Evolutionary conservation across 2,329 filamentous ascomycete genomes (phyloP).

Genomic region (Aspergillus hortae): DNA sequence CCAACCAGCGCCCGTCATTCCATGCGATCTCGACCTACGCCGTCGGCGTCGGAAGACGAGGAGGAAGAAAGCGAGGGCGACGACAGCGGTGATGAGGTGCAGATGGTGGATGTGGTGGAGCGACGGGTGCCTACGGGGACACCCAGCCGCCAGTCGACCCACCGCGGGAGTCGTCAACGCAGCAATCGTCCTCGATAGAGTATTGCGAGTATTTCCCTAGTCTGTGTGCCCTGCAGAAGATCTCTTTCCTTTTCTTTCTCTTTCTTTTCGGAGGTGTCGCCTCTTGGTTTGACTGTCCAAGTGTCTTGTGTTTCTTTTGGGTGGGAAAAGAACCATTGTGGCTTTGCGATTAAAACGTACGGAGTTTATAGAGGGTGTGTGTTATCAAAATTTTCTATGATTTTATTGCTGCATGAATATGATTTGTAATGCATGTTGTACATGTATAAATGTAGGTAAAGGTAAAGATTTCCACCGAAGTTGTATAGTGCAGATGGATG

Average conservation of each 20-base stretch:
- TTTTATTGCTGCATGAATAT: neutral
- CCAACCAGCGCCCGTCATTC: constrained; percentile 12
- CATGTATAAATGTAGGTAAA: no score
- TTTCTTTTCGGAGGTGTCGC: neutral
- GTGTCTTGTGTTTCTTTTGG: constrained; percentile 4
- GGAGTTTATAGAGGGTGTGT: constrained; percentile 9
- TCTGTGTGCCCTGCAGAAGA: constrained; percentile 8
- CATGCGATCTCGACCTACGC: constrained; percentile 12
- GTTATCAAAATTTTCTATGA: neutral
- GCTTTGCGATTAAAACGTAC: constrained; percentile 4
- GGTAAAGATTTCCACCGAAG: neutral
- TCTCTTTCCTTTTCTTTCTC: neutral
- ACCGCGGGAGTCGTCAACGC: constrained; percentile 22
- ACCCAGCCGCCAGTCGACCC: constrained; percentile 12
- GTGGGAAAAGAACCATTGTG: constrained; percentile 6
- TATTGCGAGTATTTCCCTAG: neutral
- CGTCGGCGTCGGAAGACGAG: constrained; percentile 17
- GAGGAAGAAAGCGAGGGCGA: constrained; percentile 17
- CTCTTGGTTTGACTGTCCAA: constrained; percentile 5
- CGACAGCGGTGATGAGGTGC: constrained; percentile 30
- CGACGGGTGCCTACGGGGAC: constrained; percentile 20
- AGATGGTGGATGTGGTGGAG: constrained; percentile 29
- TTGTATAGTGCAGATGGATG: neutral
- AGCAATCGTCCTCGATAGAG: constrained; percentile 18
- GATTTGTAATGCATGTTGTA: neutral